A percentile compares a stretch with the other conserved stretches of the same genome.
Evolutionary conservation across 1,284 basidiomycete species (phyloP).

Genomic region (Kwoniella shivajii): DNA sequence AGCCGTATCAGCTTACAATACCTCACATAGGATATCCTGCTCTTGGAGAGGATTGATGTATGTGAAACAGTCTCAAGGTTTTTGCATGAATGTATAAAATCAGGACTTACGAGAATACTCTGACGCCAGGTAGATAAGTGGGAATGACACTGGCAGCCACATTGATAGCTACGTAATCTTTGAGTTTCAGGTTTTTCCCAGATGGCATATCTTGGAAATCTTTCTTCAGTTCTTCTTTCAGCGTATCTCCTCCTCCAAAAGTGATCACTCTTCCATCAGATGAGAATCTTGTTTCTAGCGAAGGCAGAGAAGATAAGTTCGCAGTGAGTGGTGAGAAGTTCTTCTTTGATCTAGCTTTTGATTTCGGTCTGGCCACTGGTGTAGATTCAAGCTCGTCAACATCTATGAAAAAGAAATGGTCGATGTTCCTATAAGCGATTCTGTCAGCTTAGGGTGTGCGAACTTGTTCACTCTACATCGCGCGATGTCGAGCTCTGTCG

Average conservation of each 20-base stretch:
- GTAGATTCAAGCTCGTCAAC: slow-evolving; percentile 48
- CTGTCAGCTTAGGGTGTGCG: too few relatives aligned
- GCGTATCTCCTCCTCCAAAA: slow-evolving; percentile 23
- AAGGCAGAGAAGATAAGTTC: slow-evolving; percentile 6
- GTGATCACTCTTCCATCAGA: not conserved
- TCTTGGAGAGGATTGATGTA: too few relatives aligned
- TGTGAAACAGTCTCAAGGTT: not conserved
- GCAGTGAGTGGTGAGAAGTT: slow-evolving; percentile 4
- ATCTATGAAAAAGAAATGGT: slow-evolving; percentile 56
- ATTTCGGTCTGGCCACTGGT: not conserved
- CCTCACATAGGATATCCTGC: not conserved
- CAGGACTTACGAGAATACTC: slow-evolving; percentile 69
- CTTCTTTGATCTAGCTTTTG: not conserved
- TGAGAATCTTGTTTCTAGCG: not conserved
- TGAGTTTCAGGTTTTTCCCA: slow-evolving; percentile 62
- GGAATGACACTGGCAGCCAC: slow-evolving; percentile 80
- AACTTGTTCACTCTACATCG: too few relatives aligned
- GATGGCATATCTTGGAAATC: slow-evolving; percentile 51
- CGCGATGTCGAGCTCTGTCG: too few relatives aligned
- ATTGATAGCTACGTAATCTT: slow-evolving; percentile 73
- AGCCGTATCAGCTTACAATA: not conserved
- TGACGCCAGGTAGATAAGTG: slow-evolving; percentile 81
- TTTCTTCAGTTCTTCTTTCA: slow-evolving; percentile 45
- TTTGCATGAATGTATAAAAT: too few relatives aligned
- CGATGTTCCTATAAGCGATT: slow-evolving; percentile 46